Conservation (phyloP, 208 protist species). For the Vickermania ingenoplastis region DNA sequence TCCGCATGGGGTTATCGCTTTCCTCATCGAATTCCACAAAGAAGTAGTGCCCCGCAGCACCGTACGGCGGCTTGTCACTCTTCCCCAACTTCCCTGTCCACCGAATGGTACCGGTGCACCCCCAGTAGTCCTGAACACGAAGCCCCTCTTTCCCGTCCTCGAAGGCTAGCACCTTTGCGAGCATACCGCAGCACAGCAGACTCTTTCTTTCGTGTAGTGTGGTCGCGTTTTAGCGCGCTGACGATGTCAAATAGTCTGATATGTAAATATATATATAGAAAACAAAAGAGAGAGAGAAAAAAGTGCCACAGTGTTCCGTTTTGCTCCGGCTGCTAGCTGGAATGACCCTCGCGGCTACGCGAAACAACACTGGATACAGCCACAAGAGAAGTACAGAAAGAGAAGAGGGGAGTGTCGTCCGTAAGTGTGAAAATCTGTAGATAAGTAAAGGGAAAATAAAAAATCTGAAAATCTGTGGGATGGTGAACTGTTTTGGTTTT, state of each 20-base stretch:
- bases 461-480: no score
- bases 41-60: conserved; percentile 35
- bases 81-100: conserved; percentile 58
- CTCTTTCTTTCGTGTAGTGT: not conserved
- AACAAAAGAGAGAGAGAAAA: no score
- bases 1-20: conserved; percentile 29
- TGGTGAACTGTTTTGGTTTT: no score
- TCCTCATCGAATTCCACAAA: conserved; percentile 62
- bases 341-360: no score
- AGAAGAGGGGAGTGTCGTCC: no score
- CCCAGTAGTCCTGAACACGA: conserved; percentile 73
- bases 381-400: no score
- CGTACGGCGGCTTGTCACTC: conserved; percentile 34
- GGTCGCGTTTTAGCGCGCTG: not conserved
- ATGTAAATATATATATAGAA: no score
- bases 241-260: conserved; percentile 1
- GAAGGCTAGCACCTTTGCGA: conserved; percentile 6
- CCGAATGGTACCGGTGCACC: conserved; percentile 40
- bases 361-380: no score
- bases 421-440: no score
- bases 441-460: no score
- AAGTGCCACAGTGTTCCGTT: no score
- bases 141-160: conserved; percentile 39
- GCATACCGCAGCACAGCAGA: conserved; percentile 7
- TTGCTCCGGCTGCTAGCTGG: no score